Percentiles rank a stretch among this genome's conserved stretches.
Evolutionary conservation across 306 rosid species (phyloP).

Genomic region (Carpinus viminea): DNA sequence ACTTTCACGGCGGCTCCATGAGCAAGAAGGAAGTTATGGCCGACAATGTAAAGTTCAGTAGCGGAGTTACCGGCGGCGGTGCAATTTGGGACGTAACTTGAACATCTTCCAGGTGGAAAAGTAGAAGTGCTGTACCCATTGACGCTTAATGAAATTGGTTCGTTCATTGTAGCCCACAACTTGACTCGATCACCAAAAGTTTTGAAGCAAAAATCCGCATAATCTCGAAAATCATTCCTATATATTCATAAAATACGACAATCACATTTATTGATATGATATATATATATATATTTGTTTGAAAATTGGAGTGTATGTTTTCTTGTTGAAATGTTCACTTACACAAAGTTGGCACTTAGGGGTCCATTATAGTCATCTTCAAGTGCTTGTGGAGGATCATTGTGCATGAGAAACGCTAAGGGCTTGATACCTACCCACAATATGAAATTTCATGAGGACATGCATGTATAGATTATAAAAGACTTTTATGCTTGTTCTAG

Average conservation of each 20-base stretch:
- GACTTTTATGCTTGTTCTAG: too few relatives aligned
- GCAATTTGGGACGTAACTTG: conserved; percentile 41
- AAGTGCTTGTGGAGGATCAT: conserved; percentile 46
- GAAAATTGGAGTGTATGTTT: too few relatives aligned
- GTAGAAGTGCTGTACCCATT: conserved; percentile 31
- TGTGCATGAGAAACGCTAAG: conserved; percentile 35
- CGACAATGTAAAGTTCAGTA: conserved; percentile 40
- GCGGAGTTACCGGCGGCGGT: conserved; percentile 35
- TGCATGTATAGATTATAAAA: too few relatives aligned
- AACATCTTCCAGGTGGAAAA: conserved; percentile 46
- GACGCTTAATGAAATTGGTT: conserved; percentile 24
- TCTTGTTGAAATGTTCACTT: conserved; percentile 13
- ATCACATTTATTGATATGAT: too few relatives aligned
- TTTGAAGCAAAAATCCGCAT: conserved; percentile 40
- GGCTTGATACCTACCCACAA: conserved; percentile 34
- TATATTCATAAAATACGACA: too few relatives aligned
- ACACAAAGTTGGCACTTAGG: conserved; percentile 33
- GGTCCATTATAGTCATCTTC: conserved; percentile 41
- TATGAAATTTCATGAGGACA: neutral
- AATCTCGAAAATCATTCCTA: conserved; percentile 40
- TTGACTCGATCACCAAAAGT: conserved; percentile 43
- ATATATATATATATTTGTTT: too few relatives aligned
- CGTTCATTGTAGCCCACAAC: conserved; percentile 46
- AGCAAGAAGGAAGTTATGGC: conserved; percentile 42
- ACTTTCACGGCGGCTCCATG: conserved; percentile 37